phyloP scores from a whole-genome alignment of 1,284 basidiomycete genomes.

The Sporisorium graminicola region DNA sequence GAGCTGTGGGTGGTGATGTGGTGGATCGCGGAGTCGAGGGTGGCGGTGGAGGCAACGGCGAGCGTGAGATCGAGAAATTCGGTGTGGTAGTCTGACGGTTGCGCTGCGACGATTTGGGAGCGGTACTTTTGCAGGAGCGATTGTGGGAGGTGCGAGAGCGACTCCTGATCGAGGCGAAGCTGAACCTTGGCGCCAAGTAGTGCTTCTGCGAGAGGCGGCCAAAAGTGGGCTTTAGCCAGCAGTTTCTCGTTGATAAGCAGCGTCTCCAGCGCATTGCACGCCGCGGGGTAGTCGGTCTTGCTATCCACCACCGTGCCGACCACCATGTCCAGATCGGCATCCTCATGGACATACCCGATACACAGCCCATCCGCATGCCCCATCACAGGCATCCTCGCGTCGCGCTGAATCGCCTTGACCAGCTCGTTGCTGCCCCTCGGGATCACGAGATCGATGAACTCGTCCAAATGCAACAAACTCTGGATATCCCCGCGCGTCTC shows the following conservation, averaged over 20 bases:
- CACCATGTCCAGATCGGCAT: conserved; percentile 82
- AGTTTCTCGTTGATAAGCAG: conserved; percentile 82
- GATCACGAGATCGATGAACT: conserved; percentile 96
- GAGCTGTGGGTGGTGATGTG: conserved; percentile 95
- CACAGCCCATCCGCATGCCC: conserved; percentile 98
- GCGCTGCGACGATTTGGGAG: conserved; percentile 48
- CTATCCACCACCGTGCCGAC: conserved; percentile 86
- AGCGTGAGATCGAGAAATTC: conserved; percentile 77
- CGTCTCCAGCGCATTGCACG: conserved; percentile 94
- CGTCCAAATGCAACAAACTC: conserved; percentile 84
- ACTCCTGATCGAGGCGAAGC: conserved; percentile 81
- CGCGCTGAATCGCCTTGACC: conserved; percentile 88
- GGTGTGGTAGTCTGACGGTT: conserved; percentile 79
- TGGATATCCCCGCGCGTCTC: conserved; percentile 93
- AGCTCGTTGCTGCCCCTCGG: conserved; percentile 93
- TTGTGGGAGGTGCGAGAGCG: neutral
- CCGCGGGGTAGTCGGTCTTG: conserved; percentile 96
- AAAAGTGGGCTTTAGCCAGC: conserved; percentile 71
- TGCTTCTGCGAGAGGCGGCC: conserved; percentile 82
- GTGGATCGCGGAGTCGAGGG: conserved; percentile 80
- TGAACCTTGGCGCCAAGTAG: conserved; percentile 79
- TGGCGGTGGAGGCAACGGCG: conserved; percentile 81
- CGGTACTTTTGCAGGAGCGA: conserved; percentile 58
- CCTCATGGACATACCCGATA: conserved; percentile 86
- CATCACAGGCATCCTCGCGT: conserved; percentile 95